phyloP scores from a whole-genome alignment of 2,329 filamentous ascomycete genomes.

The Neonectria coccinea region DNA sequence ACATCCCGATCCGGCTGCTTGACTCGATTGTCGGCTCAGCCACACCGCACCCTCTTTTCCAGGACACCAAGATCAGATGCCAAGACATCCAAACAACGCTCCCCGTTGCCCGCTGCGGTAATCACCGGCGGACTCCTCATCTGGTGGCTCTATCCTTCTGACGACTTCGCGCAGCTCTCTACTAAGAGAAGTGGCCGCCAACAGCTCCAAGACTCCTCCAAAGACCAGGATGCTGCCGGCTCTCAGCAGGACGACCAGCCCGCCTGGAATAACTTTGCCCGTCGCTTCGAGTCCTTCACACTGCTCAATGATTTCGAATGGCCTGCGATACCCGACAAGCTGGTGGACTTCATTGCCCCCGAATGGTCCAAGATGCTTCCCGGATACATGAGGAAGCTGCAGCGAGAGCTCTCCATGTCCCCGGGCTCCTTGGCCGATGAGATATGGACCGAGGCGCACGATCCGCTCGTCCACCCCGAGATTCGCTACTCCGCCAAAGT shows the following conservation, averaged over 20 bases:
- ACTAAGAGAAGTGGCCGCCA: slow-evolving; percentile 25
- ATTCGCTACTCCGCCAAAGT: slow-evolving; percentile 85
- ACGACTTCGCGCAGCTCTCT: slow-evolving; percentile 56
- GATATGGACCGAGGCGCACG: slow-evolving; percentile 92
- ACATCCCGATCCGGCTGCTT: slow-evolving; percentile 34
- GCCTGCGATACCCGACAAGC: slow-evolving; percentile 63
- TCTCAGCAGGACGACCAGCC: slow-evolving; percentile 47
- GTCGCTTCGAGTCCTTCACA: slow-evolving; percentile 65
- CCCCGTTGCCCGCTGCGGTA: slow-evolving; percentile 49
- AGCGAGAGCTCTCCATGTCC: slow-evolving; percentile 86
- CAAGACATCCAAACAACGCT: slow-evolving; percentile 38
- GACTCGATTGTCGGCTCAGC: slow-evolving; percentile 23
- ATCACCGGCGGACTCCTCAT: slow-evolving; percentile 53
- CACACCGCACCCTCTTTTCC: slow-evolving; percentile 36
- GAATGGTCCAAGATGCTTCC: slow-evolving; percentile 85
- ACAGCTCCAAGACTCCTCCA: slow-evolving; percentile 31
- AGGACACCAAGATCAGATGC: slow-evolving; percentile 31
- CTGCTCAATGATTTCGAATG: slow-evolving; percentile 67
- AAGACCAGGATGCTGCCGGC: slow-evolving; percentile 31
- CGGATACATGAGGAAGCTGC: slow-evolving; percentile 82
- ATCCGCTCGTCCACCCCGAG: slow-evolving; percentile 86
- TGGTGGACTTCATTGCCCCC: slow-evolving; percentile 81
- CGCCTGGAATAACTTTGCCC: slow-evolving; percentile 63
- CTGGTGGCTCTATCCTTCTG: slow-evolving; percentile 59
- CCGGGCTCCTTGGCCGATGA: slow-evolving; percentile 91